Evolutionary conservation across 495 filamentous ascomycete species (phyloP), one percentile per base, ranked within the genome.

Genomic region (Hyphodiscus hymeniophilus): DNA sequence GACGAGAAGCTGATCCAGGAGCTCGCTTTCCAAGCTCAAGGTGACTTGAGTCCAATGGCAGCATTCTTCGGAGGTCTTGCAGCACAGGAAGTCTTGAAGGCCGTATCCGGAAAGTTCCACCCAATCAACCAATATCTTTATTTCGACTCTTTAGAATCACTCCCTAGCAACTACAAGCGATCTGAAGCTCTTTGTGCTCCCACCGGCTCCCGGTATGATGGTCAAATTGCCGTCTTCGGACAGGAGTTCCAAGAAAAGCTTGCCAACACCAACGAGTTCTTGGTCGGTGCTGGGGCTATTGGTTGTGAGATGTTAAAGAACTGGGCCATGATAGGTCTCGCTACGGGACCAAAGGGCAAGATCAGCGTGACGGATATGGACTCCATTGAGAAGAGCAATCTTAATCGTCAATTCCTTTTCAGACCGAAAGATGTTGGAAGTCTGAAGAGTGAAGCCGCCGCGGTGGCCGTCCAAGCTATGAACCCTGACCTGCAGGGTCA

Each of bases 261-360:
- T 55, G 73, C 83, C 43, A 94, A 96, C 58, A 64, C 87, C 33
- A 91, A 79, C 40, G 75, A 95, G 58, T 99, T 99, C 73, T 74
- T 99, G 18, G 94, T 99, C 42, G 94, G 94, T 51, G 87, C 94
- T 20, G 94, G 94, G 51, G 94, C 94, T 48, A 99, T 99, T 62
- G 94, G 94, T 26, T 99, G 94, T 60, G 94, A 99, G 62, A 99
- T 96, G 78, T 72, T 99, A 46, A 99, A 99, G 77, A 97, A 96
- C 63, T 99, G 94, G 92, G 92, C 94, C 21, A 91, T 97, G 89
- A 94, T 97, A 57, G 94, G 94, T 50, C 72, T 99, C 41, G 91
- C 82, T 33, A 86, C 86, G 33, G 94, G 94, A 28, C 85, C 85
- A 18, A 77, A 89, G 26, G 94, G 94, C 53, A 83, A 83, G 59